Evolutionary conservation across 768 basidiomycete genomes (phyloP), one percentile per base, ranked within the genome.

Genomic region (Auriscalpium microsporum): DNA sequence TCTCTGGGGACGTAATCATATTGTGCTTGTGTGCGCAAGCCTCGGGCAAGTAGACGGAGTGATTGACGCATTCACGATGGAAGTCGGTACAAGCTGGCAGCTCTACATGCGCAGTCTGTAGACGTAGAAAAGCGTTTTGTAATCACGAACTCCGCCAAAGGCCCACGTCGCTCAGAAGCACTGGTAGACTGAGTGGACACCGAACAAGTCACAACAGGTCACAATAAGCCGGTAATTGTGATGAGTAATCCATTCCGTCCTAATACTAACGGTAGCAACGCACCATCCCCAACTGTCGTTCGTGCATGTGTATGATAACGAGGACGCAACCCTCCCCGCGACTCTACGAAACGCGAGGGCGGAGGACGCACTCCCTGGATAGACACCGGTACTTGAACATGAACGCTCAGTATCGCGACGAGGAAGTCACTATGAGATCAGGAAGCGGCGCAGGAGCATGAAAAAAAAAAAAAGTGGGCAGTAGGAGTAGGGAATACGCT

Each of bases 401-500:
- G 51, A 16, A 35, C 37, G 19, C 58, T 19, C 47, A 46, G 45
- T 48, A 52, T 33, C 45, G 34, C 47, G 58, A 56, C 33, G 63
- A 59, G 11, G 65, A 63, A 14, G 62, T 60, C 14, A 59, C 10
- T n/a, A 55, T 38, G 65, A 66, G 21, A 58, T 60, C 48, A 59
- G 59, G 46, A 59, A 54, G 50, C 49, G 64, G 40, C 63, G 56
- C 33, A 57, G 64, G 19, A 66, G 63, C n/a, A 60, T 64, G 45
- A 65, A n/a, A n/a, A n/a, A n/a, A n/a, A n/a, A n/a, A n/a, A n/a
- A n/a, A n/a, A n/a, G 21, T 21, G 21, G 21, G 21, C 21, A 21
- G 64, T 14, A 62, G 66, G 51, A 64, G 35, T 53, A 63, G 67
- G 8, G 68, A 69, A 35, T 59, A 62, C 54, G 75, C 68, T 16